Evolutionary conservation across 306 rosid genomes (phyloP).

Genomic region (Fagus sylvatica): DNA sequence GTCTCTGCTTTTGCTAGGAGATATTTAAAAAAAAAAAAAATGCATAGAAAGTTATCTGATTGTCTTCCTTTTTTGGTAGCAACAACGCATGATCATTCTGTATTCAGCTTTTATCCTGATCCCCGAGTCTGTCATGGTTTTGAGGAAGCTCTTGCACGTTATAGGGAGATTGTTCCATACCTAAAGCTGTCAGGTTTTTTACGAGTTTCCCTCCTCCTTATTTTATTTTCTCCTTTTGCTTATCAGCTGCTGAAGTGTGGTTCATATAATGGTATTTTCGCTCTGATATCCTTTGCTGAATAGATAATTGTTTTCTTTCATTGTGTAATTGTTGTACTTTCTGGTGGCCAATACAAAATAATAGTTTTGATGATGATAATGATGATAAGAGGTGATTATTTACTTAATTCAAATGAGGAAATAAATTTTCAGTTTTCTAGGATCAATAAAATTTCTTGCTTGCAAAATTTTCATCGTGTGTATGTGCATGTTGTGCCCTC

Average conservation of each 20-base stretch:
- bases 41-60: conserved; percentile 13
- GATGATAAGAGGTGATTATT: not conserved
- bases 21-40: conserved; percentile 1
- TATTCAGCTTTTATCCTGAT: conserved; percentile 66
- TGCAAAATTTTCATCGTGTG: not conserved
- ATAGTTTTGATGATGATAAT: not conserved
- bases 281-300: not conserved
- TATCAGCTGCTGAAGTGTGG: not conserved
- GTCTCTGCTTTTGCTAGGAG: conserved; percentile 18
- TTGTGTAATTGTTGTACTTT: not conserved
- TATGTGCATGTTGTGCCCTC: too few species aligned
- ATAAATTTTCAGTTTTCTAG: not conserved
- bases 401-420: not conserved
- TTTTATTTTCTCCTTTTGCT: conserved; percentile 9
- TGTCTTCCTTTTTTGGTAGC: conserved; percentile 46
- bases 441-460: not conserved
- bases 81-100: conserved; percentile 69
- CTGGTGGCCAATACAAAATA: not conserved
- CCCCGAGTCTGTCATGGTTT: conserved; percentile 68
- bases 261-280: not conserved
- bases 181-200: conserved; percentile 75
- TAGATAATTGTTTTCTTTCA: not conserved
- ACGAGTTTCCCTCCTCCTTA: conserved; percentile 9
- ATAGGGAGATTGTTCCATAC: conserved; percentile 74
- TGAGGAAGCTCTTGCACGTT: conserved; percentile 81